Conservation (phyloP, 2,329 filamentous ascomycete species). For the Aureobasidium lini region DNA sequence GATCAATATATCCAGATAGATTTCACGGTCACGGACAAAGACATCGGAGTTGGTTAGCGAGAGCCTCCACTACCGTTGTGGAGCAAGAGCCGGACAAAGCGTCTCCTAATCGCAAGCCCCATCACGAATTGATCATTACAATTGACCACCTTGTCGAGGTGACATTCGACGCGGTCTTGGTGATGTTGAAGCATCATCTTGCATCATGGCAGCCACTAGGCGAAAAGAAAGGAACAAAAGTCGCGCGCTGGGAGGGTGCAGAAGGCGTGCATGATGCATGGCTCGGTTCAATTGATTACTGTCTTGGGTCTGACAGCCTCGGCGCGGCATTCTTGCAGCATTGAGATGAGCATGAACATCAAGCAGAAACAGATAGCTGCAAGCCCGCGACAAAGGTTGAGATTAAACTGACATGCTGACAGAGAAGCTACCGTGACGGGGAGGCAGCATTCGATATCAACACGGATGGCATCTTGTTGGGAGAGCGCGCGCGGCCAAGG, state of each 20-base stretch:
- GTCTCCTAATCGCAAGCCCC: neutral
- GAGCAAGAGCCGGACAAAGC: slow-evolving; percentile 7
- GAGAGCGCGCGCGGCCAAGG: slow-evolving; percentile 1
- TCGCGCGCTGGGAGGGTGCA: slow-evolving; percentile 7
- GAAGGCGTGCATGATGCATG: slow-evolving; percentile 7
- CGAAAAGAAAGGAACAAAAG: neutral
- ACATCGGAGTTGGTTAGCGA: slow-evolving; percentile 5
- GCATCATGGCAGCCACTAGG: neutral
- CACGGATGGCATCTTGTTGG: neutral
- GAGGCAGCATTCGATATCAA: neutral
- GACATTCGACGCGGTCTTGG: neutral
- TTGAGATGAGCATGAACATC: neutral
- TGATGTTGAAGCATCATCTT: slow-evolving; percentile 8
- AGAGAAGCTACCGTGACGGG: neutral
- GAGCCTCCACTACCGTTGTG: slow-evolving; percentile 6
- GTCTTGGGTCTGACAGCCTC: slow-evolving; percentile 7
- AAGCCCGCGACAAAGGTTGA: neutral
- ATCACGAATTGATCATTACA: neutral
- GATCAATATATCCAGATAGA: slow-evolving; percentile 2
- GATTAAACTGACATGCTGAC: neutral
- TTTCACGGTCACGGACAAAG: neutral
- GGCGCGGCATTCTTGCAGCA: neutral
- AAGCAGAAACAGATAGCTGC: neutral
- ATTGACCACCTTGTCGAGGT: neutral
- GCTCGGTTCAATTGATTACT: slow-evolving; percentile 8